Base-by-base conservation (phyloP, 2,329 filamentous ascomycete genomes). In the Hymenoscyphus scutula region DNA sequence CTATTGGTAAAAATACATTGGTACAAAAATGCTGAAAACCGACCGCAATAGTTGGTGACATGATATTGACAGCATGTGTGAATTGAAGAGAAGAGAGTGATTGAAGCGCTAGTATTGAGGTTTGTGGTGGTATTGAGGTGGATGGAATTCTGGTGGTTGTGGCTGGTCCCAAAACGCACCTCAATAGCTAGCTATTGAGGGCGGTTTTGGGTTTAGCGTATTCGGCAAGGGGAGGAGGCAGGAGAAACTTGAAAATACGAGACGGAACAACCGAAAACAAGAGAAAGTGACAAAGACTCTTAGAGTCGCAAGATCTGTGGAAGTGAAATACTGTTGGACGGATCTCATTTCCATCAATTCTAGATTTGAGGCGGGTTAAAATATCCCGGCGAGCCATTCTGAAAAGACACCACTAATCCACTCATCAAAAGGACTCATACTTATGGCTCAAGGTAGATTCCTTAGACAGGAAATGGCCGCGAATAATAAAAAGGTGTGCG, bases 111-210 rank as follows among this genome's bases (percentile, higher is more conserved):
- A 58, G 53, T 48, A n/a, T 19, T 51, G 37, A 3, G 25, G 2
- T 25, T 45, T 27, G 53, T 34, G 27, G 34, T 29, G 38, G 30
- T 56, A 34, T 45, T 58, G 57, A 38, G 32, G 32, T 30, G 53
- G n/a, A 19, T 37, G 57, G 34, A 25, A 27, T 56, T 30, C 30
- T 19, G 45, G 8, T 6, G 27, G 27, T 6, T 53, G 62, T 63
- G 58, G 58, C 55, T 60, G 58, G 25, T 25, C 32, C 10, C 19
- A 29, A 29, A 29, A 29, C 27, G 27, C 27, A 53, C 58, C 58
- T 53, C 57, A 62, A 62, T 60, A 59, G 10, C n/a, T 25, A 45
- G 6, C 61, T 61, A 63, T 61, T 61, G 62, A 63, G 62, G 48
- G n/a, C 17, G 58, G 32, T 61, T 61, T 61, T 58, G 19, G 62